Evolutionary conservation across 352 stramenopile genomes (phyloP).

Genomic region (Phytophthora meadii): DNA sequence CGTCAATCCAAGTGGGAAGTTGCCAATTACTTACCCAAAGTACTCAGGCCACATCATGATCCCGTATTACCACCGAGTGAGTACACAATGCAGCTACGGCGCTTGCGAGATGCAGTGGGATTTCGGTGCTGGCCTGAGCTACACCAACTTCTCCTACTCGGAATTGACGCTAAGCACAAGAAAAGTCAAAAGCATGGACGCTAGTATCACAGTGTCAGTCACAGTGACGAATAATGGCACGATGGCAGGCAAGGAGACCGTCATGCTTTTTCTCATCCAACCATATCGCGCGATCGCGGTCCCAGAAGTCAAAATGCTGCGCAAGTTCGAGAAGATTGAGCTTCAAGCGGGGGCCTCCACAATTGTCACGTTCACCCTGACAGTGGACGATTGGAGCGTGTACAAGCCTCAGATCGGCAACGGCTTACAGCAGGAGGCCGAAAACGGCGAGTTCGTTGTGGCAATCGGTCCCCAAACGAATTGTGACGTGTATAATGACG

Average conservation of each 20-base stretch:
- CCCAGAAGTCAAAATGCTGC: constrained; percentile 82
- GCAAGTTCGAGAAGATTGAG: constrained; percentile 78
- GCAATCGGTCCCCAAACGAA: constrained; percentile 67
- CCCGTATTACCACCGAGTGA: constrained; percentile 76
- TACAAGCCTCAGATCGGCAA: constrained; percentile 62
- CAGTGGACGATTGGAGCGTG: constrained; percentile 60
- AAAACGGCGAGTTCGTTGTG: constrained; percentile 73
- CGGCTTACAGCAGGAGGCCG: constrained; percentile 60
- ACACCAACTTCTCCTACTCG: constrained; percentile 68
- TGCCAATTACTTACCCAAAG: constrained; percentile 86
- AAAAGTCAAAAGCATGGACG: constrained; percentile 27
- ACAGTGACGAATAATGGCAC: constrained; percentile 72
- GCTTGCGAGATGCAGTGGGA: constrained; percentile 64
- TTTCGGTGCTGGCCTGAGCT: constrained; percentile 74
- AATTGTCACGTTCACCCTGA: constrained; percentile 48
- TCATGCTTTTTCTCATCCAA: constrained; percentile 81
- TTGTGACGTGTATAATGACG: constrained; percentile 65
- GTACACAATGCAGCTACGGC: constrained; percentile 51
- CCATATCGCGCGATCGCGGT: constrained; percentile 63
- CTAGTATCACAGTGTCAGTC: constrained; percentile 47
- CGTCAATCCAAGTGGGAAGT: constrained; percentile 77
- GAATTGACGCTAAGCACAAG: constrained; percentile 46
- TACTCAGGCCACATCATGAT: constrained; percentile 64
- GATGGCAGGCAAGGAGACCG: constrained; percentile 66
- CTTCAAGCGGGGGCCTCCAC: constrained; percentile 42